A percentile compares a stretch with the other conserved stretches of the same genome.
Evolutionary conservation across 768 basidiomycete genomes (phyloP).

Genomic region (Mycena albidolilacea): DNA sequence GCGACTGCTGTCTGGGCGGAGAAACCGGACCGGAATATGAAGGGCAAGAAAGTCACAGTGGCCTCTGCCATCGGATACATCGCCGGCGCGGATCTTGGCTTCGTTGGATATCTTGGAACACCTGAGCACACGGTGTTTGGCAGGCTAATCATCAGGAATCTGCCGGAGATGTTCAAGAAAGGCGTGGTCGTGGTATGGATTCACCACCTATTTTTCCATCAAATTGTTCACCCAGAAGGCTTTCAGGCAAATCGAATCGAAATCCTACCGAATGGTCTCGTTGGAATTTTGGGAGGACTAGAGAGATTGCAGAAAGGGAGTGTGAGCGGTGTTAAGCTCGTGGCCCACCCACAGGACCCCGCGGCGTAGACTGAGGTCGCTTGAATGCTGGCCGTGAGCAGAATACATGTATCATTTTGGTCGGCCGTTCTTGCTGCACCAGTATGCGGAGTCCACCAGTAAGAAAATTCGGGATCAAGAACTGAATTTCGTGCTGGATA

Average conservation of each 20-base stretch:
- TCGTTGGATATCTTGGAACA: constrained; percentile 25
- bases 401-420: too few species aligned
- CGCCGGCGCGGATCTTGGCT: constrained; percentile 38
- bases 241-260: constrained; percentile 62
- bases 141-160: constrained; percentile 36
- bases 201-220: neutral
- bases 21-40: neutral
- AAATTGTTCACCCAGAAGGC: neutral
- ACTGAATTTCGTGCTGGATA: too few species aligned
- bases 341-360: constrained; percentile 25
- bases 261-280: constrained; percentile 59
- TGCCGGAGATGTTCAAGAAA: constrained; percentile 50
- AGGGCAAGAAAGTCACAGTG: neutral
- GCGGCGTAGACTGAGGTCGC: neutral
- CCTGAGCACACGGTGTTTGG: constrained; percentile 42
- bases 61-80: constrained; percentile 5
- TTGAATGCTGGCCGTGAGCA: too few species aligned
- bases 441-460: too few species aligned
- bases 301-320: constrained; percentile 37
- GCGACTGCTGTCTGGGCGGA: neutral
- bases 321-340: constrained; percentile 33
- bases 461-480: too few species aligned
- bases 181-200: constrained; percentile 43
- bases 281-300: constrained; percentile 59
- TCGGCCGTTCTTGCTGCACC: too few species aligned